A percentile compares a stretch with the other conserved stretches of the same genome.
phyloP scores from a whole-genome alignment of 495 filamentous ascomycete species.

The Aspergillus avenaceus region DNA sequence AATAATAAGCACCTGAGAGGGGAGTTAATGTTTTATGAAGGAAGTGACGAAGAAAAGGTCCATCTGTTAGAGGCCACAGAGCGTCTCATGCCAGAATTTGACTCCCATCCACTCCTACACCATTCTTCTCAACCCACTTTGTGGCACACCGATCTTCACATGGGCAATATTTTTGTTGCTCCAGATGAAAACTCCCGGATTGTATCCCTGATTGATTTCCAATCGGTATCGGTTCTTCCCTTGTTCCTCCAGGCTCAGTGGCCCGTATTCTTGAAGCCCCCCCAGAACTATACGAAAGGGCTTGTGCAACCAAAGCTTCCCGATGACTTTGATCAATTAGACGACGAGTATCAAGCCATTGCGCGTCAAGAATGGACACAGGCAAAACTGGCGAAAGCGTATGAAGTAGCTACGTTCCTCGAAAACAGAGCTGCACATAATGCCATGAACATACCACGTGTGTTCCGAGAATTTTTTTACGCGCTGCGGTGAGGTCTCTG shows the following conservation, averaged over 20 bases:
- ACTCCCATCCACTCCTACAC: constrained; percentile 12
- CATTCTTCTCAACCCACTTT: constrained; percentile 22
- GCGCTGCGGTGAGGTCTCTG: constrained; percentile 25
- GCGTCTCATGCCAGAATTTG: constrained; percentile 17
- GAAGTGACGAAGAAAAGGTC: constrained; percentile 15
- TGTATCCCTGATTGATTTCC: constrained; percentile 27
- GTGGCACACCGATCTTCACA: constrained; percentile 36
- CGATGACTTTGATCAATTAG: constrained; percentile 25
- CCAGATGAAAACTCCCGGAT: constrained; percentile 21
- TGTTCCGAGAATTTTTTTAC: constrained; percentile 34
- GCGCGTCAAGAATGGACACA: constrained; percentile 21
- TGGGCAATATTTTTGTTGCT: constrained; percentile 33
- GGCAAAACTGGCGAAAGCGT: constrained; percentile 28
- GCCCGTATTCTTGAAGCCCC: constrained; percentile 29
- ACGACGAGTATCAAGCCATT: constrained; percentile 18
- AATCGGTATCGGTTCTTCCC: constrained; percentile 23
- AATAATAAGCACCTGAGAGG: not conserved
- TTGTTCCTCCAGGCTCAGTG: constrained; percentile 28
- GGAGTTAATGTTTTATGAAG: constrained; percentile 9
- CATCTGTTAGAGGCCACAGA: constrained; percentile 14
- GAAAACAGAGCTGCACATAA: constrained; percentile 23
- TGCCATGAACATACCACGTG: constrained; percentile 24
- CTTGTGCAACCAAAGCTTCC: constrained; percentile 23
- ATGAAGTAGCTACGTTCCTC: constrained; percentile 28
- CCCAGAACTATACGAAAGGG: constrained; percentile 23